Conservation (phyloP, 495 filamentous ascomycete species). For the Aspergillus bertholletiae region DNA sequence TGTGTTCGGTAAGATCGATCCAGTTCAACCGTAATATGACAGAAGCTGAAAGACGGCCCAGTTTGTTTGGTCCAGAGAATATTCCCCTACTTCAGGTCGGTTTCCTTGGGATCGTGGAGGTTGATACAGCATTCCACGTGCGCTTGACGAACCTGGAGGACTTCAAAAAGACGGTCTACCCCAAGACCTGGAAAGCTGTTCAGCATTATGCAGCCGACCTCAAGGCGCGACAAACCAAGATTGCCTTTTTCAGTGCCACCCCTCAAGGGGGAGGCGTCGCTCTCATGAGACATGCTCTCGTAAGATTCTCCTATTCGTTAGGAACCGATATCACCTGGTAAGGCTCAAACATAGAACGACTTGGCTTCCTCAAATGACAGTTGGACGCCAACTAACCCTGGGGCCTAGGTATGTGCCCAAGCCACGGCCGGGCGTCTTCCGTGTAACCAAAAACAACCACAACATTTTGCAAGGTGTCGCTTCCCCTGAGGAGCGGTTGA, state of each 20-base stretch:
- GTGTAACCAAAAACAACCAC: constrained; percentile 87
- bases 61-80: constrained; percentile 73
- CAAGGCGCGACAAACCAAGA: constrained; percentile 61
- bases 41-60: constrained; percentile 26
- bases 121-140: constrained; percentile 63
- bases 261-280: constrained; percentile 87
- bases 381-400: not conserved
- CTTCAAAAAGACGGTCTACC: constrained; percentile 59
- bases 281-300: constrained; percentile 81
- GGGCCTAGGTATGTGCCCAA: constrained; percentile 67
- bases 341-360: constrained; percentile 17
- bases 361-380: not conserved
- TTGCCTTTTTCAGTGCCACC: constrained; percentile 84
- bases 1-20: constrained; percentile 59
- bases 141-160: constrained; percentile 58
- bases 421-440: constrained; percentile 78
- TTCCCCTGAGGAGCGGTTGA: constrained; percentile 57
- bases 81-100: constrained; percentile 73
- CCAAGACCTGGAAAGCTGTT: constrained; percentile 64
- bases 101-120: constrained; percentile 69
- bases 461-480: constrained; percentile 88
- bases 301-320: constrained; percentile 65
- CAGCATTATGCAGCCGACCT: constrained; percentile 64
- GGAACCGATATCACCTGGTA: constrained; percentile 76
- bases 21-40: not conserved